These are phyloP conservation scores for Nakaseomyces bracarensis DNA, from an alignment of 1,139 yeast species.

Conservation along the genomic window DNA sequence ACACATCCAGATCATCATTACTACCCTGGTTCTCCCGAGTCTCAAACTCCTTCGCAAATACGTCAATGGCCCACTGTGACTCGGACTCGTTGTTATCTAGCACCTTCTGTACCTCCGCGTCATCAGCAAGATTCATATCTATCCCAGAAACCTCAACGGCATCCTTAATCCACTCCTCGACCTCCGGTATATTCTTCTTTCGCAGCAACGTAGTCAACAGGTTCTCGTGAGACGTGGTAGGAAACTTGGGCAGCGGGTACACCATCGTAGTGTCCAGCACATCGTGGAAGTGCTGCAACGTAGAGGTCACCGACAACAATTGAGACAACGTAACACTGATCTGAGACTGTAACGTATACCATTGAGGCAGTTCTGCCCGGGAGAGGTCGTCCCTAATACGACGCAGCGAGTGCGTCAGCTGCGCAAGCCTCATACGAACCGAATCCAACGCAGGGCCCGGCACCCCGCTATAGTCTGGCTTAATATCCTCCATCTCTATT, in stretches of 20 bases:
- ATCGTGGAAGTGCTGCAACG: conserved; percentile 54
- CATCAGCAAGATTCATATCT: conserved; percentile 17
- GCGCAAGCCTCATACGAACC: conserved; percentile 50
- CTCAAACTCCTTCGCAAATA: conserved; percentile 44
- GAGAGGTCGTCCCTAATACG: conserved; percentile 40
- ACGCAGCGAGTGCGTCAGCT: conserved; percentile 40
- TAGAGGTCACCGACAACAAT: conserved; percentile 60
- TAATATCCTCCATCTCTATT: conserved; percentile 14
- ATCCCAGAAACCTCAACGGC: conserved; percentile 41
- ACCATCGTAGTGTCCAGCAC: conserved; percentile 59
- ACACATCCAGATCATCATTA: conserved; percentile 7
- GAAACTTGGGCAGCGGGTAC: conserved; percentile 76
- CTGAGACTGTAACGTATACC: conserved; percentile 61
- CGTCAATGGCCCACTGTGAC: conserved; percentile 54
- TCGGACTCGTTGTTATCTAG: conserved; percentile 44
- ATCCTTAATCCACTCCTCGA: conserved; percentile 70
- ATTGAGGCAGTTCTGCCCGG: conserved; percentile 33
- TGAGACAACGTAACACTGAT: conserved; percentile 78
- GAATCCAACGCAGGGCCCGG: conserved; percentile 57
- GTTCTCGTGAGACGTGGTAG: conserved; percentile 75
- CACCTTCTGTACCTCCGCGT: conserved; percentile 22
- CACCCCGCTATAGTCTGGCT: conserved; percentile 35
- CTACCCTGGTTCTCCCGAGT: conserved; percentile 50
- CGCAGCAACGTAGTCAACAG: conserved; percentile 73
- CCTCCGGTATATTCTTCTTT: conserved; percentile 84